phyloP scores from a whole-genome alignment of 441 rosid genomes.

The Viola pubescens region DNA sequence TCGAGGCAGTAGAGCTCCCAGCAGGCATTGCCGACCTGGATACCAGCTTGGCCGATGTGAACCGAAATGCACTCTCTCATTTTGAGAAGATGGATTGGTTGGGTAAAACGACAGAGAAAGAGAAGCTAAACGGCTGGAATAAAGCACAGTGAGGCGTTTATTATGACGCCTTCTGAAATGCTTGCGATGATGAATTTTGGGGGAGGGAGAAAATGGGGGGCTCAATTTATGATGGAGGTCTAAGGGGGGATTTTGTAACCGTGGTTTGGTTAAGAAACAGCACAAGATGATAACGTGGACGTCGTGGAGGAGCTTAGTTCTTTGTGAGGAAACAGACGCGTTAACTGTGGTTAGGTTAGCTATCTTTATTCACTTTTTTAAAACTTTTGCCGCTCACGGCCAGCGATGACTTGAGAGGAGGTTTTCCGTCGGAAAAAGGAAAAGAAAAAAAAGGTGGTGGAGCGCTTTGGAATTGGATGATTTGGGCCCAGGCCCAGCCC shows the following conservation, averaged over 20 bases:
- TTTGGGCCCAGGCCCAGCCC: not conserved
- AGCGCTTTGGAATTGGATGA: not conserved
- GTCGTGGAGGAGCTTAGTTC: too few species aligned
- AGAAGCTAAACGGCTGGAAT: not conserved
- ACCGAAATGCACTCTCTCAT: constrained; percentile 52
- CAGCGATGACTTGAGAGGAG: constrained; percentile 9
- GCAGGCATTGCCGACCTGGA: constrained; percentile 49
- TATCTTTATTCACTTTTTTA: constrained; percentile 16
- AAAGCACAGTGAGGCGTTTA: constrained; percentile 40
- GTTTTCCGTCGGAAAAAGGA: not conserved
- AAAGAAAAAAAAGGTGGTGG: not conserved
- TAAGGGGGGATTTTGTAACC: constrained; percentile 5
- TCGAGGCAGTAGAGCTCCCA: constrained; percentile 79
- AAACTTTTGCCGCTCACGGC: constrained; percentile 37
- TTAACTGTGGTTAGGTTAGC: constrained; percentile 6
- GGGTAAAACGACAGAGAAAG: not conserved
- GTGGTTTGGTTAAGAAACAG: constrained; percentile 7
- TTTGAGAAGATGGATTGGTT: constrained; percentile 25
- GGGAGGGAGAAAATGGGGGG: not conserved
- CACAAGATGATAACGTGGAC: not conserved
- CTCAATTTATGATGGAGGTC: not conserved
- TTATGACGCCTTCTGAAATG: constrained; percentile 57
- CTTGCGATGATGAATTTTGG: not conserved
- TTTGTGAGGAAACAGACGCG: not conserved
- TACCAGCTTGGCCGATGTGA: constrained; percentile 50